Base-by-base conservation (phyloP, 352 stramenopile species). In the Phytophthora tentaculata region DNA sequence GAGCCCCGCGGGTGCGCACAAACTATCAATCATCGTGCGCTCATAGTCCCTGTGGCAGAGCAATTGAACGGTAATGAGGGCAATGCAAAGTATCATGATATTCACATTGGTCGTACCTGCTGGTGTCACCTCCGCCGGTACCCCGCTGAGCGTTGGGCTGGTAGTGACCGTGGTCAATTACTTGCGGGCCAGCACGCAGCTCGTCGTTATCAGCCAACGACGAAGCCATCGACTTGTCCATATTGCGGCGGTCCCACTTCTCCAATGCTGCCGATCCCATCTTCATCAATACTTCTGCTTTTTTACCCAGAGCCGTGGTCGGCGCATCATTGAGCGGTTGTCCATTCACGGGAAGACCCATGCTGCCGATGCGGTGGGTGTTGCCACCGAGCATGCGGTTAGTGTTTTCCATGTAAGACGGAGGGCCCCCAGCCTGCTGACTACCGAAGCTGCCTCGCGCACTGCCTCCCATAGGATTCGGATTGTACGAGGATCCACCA, bases 191-290 rank as follows among this genome's bases (percentile, higher is more conserved):
- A 8, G 86, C 81, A n/a, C 74, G 82, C 43, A 95, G 65, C 51
- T 95, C 88, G 45, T 96, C 88, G 62, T 96, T 85, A 67, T 96
- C 88, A 39, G 88, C 86, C 17, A 96, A 72, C 10, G 88, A 96
- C n/a, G 85, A 91, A n/a, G 78, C 86, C 76, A 96, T 96, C 16
- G 85, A 94, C 72, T 95, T 95, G 71, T 96, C 88, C 83, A 96
- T 94, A 80, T 96, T 95, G 37, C 88, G 88, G 17, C 86, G 83
- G 20, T 96, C 86, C 86, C 87, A 96, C 26, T 86, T 90, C 35
- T 96, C 88, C 19, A 88, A 80, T 14, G 86, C 86, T 57, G 89
- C 83, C 26, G 83, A 77, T 14, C 86, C 83, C 58, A 94, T 91
- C 72, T 93, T 92, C 71, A 91, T 90, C n/a, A 96, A 67, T 19